A percentile compares a stretch with the other conserved stretches of the same genome.
phyloP scores from a whole-genome alignment of 2,329 filamentous ascomycete genomes.

The Lasiodiplodia sp. region DNA sequence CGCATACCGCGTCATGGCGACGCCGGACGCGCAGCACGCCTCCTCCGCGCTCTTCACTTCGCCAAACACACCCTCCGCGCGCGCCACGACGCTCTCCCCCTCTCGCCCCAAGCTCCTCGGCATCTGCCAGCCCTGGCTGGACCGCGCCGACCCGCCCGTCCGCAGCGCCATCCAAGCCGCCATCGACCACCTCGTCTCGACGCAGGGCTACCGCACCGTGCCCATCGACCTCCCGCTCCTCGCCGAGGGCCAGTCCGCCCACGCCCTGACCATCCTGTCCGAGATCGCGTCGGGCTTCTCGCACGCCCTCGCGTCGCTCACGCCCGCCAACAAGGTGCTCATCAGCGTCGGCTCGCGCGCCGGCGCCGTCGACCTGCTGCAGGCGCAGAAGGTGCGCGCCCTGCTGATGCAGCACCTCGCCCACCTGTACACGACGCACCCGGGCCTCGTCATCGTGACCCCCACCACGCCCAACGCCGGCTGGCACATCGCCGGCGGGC shows the following conservation, averaged over 20 bases:
- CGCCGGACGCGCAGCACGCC: constrained; percentile 70
- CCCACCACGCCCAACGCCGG: constrained; percentile 80
- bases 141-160: constrained; percentile 71
- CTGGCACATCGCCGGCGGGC: constrained; percentile 71
- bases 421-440: constrained; percentile 72
- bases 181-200: constrained; percentile 63
- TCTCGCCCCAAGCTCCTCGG: constrained; percentile 68
- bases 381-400: constrained; percentile 75
- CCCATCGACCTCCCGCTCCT: constrained; percentile 72
- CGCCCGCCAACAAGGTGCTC: constrained; percentile 73
- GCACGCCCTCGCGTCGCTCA: constrained; percentile 63
- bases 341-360: constrained; percentile 71
- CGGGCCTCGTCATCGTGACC: constrained; percentile 78
- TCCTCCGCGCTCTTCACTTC: constrained; percentile 70
- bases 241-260: constrained; percentile 76
- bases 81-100: constrained; percentile 48
- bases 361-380: constrained; percentile 72
- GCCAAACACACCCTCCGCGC: constrained; percentile 44
- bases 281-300: constrained; percentile 66
- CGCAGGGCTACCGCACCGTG: constrained; percentile 62
- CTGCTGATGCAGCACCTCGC: constrained; percentile 82
- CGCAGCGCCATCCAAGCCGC: constrained; percentile 67
- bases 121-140: constrained; percentile 73
- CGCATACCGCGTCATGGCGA: constrained; percentile 81
- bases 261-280: constrained; percentile 77